Conservation (phyloP, 2,329 filamentous ascomycete species). For the Fusarium multiceps region DNA sequence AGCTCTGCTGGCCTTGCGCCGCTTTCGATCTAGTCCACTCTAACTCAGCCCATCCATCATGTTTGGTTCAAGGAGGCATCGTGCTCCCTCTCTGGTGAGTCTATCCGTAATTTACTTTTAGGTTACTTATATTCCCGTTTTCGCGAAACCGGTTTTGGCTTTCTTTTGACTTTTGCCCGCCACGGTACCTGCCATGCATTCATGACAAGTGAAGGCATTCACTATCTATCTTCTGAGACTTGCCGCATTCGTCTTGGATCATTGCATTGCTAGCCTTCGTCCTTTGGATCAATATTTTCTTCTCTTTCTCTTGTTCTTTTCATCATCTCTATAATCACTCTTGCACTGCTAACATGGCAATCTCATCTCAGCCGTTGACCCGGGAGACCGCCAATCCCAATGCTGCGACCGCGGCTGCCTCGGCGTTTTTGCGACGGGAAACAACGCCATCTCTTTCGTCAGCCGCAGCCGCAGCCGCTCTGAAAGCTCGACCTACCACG, state of each 20-base stretch:
- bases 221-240: slow-evolving; percentile 2
- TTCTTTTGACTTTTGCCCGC: slow-evolving; percentile 40
- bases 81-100: slow-evolving; percentile 62
- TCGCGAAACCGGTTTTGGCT: slow-evolving; percentile 39
- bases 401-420: slow-evolving; percentile 82
- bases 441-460: slow-evolving; percentile 76
- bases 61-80: slow-evolving; percentile 65
- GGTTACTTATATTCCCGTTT: slow-evolving; percentile 11
- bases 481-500: slow-evolving; percentile 80
- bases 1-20: slow-evolving; percentile 39
- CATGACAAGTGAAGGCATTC: slow-evolving; percentile 13
- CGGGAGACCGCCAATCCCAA: slow-evolving; percentile 74
- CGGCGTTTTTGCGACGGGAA: slow-evolving; percentile 79
- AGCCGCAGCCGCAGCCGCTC: slow-evolving; percentile 86
- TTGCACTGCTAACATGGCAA: slow-evolving; percentile 43
- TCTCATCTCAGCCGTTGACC: slow-evolving; percentile 67
- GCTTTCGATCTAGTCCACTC: slow-evolving; percentile 33
- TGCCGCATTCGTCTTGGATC: slow-evolving; percentile 10
- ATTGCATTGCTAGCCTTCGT: not conserved
- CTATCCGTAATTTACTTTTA: slow-evolving; percentile 28
- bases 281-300: not conserved
- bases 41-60: slow-evolving; percentile 48
- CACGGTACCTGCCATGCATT: slow-evolving; percentile 10
- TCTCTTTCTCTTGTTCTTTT: not conserved
- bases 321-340: not conserved